These are phyloP conservation scores for Diaporthe longicolla DNA, from an alignment of 2,329 filamentous ascomycete species.

Conservation along the genomic window DNA sequence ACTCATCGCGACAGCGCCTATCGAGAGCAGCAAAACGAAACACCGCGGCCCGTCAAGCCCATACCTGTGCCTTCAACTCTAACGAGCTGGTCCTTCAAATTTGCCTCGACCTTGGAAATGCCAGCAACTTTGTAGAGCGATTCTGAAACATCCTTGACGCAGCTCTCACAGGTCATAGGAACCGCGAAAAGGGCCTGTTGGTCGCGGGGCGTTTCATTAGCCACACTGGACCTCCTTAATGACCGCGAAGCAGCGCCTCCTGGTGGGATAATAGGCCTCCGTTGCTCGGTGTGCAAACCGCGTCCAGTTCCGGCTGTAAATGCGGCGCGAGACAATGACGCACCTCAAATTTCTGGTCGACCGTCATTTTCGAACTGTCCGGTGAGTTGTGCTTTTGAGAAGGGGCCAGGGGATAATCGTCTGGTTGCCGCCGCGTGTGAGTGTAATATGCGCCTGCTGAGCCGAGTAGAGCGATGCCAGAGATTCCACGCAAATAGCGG, in stretches of 20 bases:
- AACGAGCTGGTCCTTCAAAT: slow-evolving; percentile 86
- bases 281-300: neutral
- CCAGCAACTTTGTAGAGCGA: slow-evolving; percentile 83
- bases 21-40: slow-evolving; percentile 22
- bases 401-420: neutral
- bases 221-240: slow-evolving; percentile 35
- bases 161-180: slow-evolving; percentile 90
- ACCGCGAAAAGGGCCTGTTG: slow-evolving; percentile 92
- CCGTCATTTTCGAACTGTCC: slow-evolving; percentile 56
- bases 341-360: slow-evolving; percentile 63
- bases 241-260: slow-evolving; percentile 11
- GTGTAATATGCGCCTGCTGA: slow-evolving; percentile 46
- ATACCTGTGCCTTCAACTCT: slow-evolving; percentile 86
- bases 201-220: slow-evolving; percentile 38
- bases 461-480: slow-evolving; percentile 45
- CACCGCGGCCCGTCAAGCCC: slow-evolving; percentile 39
- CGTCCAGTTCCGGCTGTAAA: neutral
- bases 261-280: slow-evolving; percentile 22
- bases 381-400: slow-evolving; percentile 37
- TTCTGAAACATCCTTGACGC: slow-evolving; percentile 87
- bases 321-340: slow-evolving; percentile 36
- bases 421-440: slow-evolving; percentile 31
- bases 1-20: neutral
- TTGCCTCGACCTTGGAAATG: slow-evolving; percentile 85
- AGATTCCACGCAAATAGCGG: slow-evolving; percentile 44